Base-by-base conservation (phyloP, 2,329 filamentous ascomycete genomes). In the Ustulina deusta region DNA sequence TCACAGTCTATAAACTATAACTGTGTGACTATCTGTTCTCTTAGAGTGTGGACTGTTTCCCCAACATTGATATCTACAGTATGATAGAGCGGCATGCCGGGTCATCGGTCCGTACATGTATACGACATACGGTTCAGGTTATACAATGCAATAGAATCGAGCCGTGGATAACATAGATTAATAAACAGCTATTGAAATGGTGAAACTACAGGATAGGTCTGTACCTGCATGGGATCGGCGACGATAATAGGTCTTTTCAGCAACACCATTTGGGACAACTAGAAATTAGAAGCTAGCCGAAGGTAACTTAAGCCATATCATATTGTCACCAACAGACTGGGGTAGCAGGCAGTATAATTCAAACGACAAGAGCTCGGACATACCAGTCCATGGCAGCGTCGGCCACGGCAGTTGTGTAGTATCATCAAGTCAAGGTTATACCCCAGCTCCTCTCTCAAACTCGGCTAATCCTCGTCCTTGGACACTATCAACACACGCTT, bases 191-290 rank as follows among this genome's bases (percentile, higher is more conserved):
- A 54, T 36, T 29, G 52, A 63, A 44, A 61, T 51, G 36, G 22
- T n/a, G 58, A 62, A 58, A 57, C 44, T 48, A 44, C 51, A 32
- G 38, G 44, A 60, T 38, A 52, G 27, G 48, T 54, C 40, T 11
- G 64, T 59, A 66, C 48, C 60, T 66, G 54, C 59, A 54, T 27
- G 13, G 2, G 54, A 63, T 66, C 38, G 54, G 42, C 59, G 32
- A 52, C 7, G 22, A 54, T n/a, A 48, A 63, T 40, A 27, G 44
- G n/a, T 25, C 17, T 54, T 48, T 57, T 48, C 34, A 38, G 38
- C n/a, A 58, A 25, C 22, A 51, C 9, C 52, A 44, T n/a, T n/a
- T n/a, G n/a, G n/a, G n/a, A 1, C 17, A 22, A 40, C 3, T 20
- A 52, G 5, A 55, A 15, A 49, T 51, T 51, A 32, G n/a, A 40